Conservation (phyloP, 2,329 filamentous ascomycete genomes). For the Rachicladosporium sp. region DNA sequence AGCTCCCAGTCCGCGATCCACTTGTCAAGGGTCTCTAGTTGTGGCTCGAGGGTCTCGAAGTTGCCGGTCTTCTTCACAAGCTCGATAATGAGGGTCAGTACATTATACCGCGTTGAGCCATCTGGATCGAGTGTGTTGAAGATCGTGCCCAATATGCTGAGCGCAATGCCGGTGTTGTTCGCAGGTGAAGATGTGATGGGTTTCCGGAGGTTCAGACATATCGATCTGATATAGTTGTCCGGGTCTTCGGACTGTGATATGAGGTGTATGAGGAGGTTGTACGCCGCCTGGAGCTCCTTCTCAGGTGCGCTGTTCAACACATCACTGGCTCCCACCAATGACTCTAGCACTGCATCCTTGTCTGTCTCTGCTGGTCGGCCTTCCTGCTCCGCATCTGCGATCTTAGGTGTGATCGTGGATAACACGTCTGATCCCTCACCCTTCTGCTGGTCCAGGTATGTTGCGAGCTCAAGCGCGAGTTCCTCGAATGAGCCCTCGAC, state of each 20-base stretch:
- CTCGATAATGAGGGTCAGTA: slow-evolving; percentile 77
- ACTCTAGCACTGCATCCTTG: slow-evolving; percentile 75
- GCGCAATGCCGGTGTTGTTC: slow-evolving; percentile 73
- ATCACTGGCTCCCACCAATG: slow-evolving; percentile 68
- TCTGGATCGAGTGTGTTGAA: slow-evolving; percentile 81
- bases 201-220: slow-evolving; percentile 81
- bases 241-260: slow-evolving; percentile 74
- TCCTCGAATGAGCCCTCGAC: slow-evolving; percentile 92
- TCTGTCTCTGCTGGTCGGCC: slow-evolving; percentile 42
- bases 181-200: slow-evolving; percentile 75
- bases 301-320: slow-evolving; percentile 77
- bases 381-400: slow-evolving; percentile 35
- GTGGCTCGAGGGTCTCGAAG: slow-evolving; percentile 73
- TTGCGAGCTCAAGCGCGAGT: slow-evolving; percentile 85
- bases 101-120: slow-evolving; percentile 74
- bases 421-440: slow-evolving; percentile 44
- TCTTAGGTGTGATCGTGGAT: slow-evolving; percentile 56
- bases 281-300: slow-evolving; percentile 91
- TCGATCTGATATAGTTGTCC: slow-evolving; percentile 71
- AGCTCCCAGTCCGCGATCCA: slow-evolving; percentile 80
- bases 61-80: slow-evolving; percentile 53
- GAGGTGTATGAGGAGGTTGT: slow-evolving; percentile 93
- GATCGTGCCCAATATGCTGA: slow-evolving; percentile 83
- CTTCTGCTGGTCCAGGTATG: slow-evolving; percentile 77
- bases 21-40: slow-evolving; percentile 67